Evolutionary conservation across 75 land plant genomes (phyloP), one percentile per base, ranked within the genome.

Genomic region (Pinus tabuliformis): DNA sequence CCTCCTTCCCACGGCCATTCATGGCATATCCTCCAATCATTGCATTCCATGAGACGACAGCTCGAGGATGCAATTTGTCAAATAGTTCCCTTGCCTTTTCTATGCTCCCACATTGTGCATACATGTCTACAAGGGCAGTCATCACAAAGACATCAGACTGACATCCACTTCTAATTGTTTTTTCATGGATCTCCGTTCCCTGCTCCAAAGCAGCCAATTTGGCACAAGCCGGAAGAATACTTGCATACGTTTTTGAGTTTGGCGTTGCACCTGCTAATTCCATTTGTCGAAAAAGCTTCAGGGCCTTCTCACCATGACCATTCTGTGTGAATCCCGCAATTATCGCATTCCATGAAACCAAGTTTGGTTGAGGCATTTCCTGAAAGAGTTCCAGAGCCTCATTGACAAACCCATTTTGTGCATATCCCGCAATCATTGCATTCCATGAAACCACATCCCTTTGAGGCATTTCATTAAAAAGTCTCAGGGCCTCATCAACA

Each of bases 261-360:
- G 91, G 86, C 73, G 76, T 72, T 60, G 73, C 59, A 56, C 75
- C 59, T 66, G 76, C 61, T 37, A n/a, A 13, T 54, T 81, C 82
- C 86, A 89, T 89, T 63, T 74, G 58, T 58, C 76, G 58, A 68
- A 86, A 86, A 7, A 89, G 73, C 17, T 56, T 49, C 57, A 89
- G 76, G 4, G 89, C 87, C 72, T 89, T 81, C 58, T 76, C 82
- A 63, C 76, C 75, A 17, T 21, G 24, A 24, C 82, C 80, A 64
- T 56, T 54, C 78, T 81, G 86, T 14, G 80, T 73, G 61, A 86
- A 89, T 16, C 84, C 88, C 57, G 84, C 86, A 59, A 89, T 81
- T 84, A 89, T 86, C 42, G 82, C 83, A 78, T 89, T 89, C 89
- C 91, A 89, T 28, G 91, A 89, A 26, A 85, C 75, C 20, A 76